Base-by-base conservation (phyloP, 2,329 filamentous ascomycete genomes). In the Biscogniauxia sp. region DNA sequence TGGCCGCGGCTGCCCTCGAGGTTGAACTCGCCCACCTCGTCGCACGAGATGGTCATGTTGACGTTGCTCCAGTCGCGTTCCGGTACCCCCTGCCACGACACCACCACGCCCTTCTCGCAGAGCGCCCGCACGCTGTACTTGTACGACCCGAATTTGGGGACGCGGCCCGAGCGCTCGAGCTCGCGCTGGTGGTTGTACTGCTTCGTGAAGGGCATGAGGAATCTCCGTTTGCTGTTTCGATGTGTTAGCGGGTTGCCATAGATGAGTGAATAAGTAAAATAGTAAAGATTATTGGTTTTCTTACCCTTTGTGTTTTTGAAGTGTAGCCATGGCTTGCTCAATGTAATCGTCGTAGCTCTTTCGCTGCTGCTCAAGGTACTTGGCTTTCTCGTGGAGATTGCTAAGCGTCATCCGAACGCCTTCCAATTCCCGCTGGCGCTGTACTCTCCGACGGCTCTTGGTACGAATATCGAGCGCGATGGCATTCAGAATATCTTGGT, bases 311-410 rank as follows among this genome's bases (percentile, higher is more conserved):
- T 97, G 96, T 78, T 91, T 97, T 76, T 98, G 95, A 61, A 99
- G 82, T 4, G 96, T 99, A 62, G 93, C 84, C 92, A 99, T 97
- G 54, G 95, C 94, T 76, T 97, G 93, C 79, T 99, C 96, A 72
- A 99, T 97, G 77, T 99, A 99, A 78, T 99, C 93, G 74, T 99
- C 97, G 79, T 99, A 99, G 66, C 89, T 95, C 82, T 97, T 97
- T 62, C 96, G 86, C 78, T 99, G 95, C 69, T 93, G 90, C 73
- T 99, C 95, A 9, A 99, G 84, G 77, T 96, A 99, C 66, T 88
- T 86, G 45, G 94, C 93, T 79, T 99, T 95, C 68, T 93, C 87
- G 75, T 92, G 88, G 63, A 96, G 78, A 66, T 93, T 91, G 51
- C 82, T 77, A 17, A 95, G 81, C 1, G 92, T 95, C 60, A 90